A percentile compares a stretch with the other conserved stretches of the same genome.
Evolutionary conservation across 2,329 filamentous ascomycete genomes (phyloP).

Genomic region (Alternaria infectoria): DNA sequence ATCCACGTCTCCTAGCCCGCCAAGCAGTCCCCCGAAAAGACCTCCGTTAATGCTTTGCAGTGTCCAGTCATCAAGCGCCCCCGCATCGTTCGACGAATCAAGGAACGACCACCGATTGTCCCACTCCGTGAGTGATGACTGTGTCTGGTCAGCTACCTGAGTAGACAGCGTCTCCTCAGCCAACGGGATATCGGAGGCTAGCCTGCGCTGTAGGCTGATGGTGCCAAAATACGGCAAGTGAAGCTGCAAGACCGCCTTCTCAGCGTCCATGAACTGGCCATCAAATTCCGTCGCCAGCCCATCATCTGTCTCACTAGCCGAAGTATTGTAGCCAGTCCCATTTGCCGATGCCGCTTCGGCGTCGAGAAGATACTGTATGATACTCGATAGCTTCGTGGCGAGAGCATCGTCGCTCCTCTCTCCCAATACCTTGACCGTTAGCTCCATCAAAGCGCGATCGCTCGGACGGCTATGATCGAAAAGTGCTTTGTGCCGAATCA

Average conservation of each 20-base stretch:
- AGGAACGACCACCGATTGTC: constrained; percentile 2
- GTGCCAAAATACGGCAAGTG: constrained; percentile 25
- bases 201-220: constrained; percentile 30
- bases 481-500: not conserved
- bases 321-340: constrained; percentile 17
- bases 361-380: constrained; percentile 17
- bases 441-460: constrained; percentile 26
- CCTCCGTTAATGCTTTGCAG: constrained; percentile 19
- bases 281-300: constrained; percentile 25
- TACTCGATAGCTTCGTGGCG: constrained; percentile 6
- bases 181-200: not conserved
- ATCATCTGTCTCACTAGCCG: constrained; percentile 15
- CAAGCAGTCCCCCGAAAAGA: constrained; percentile 11
- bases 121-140: not conserved
- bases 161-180: not conserved
- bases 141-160: not conserved
- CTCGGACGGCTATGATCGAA: constrained; percentile 13
- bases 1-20: not conserved
- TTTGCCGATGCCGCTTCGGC: constrained; percentile 18
- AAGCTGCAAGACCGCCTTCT: constrained; percentile 11
- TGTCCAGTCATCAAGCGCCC: constrained; percentile 14
- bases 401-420: constrained; percentile 14
- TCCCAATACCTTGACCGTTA: constrained; percentile 11
- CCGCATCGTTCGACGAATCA: not conserved
- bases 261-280: constrained; percentile 18